Percentiles rank a stretch among this genome's conserved stretches.
Conservation (phyloP, 345 rosid genomes). For the Psidium guajava region DNA sequence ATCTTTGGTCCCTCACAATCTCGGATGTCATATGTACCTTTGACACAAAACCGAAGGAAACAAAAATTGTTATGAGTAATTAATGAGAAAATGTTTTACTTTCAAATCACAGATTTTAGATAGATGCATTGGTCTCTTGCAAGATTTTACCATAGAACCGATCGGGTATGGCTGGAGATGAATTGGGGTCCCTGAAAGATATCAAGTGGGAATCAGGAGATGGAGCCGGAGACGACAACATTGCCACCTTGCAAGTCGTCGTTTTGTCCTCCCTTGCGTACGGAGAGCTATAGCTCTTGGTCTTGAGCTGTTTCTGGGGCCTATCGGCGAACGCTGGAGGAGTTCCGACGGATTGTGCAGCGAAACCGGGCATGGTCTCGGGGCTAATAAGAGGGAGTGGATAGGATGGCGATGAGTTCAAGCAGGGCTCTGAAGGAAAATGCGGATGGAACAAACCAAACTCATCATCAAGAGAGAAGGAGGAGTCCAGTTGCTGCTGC, state of each 20-base stretch:
- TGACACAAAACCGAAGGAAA: background rate
- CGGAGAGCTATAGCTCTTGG: background rate
- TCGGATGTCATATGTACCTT: background rate
- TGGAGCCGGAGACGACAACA: constrained; percentile 1
- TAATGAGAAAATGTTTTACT: background rate
- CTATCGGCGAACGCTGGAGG: background rate
- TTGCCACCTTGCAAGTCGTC: background rate
- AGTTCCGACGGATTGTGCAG: background rate
- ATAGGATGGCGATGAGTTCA: background rate
- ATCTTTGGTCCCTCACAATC: background rate
- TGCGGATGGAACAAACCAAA: background rate
- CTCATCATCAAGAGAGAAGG: background rate
- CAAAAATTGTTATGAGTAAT: background rate
- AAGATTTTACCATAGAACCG: background rate
- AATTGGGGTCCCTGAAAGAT: constrained; percentile 23
- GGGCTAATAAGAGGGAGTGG: background rate
- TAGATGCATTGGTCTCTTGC: background rate
- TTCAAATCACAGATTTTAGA: background rate
- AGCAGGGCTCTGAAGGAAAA: background rate
- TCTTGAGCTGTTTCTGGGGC: background rate
- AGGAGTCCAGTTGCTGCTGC: background rate
- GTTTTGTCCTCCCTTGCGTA: background rate
- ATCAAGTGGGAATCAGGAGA: constrained; percentile 28
- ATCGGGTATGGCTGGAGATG: constrained; percentile 7
- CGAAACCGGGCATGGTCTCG: background rate